Percentiles rank a stretch among this genome's conserved stretches.
These are phyloP conservation scores for Diddensiella transvaalensis DNA, from an alignment of 805 yeast species.

Conservation along the genomic window DNA sequence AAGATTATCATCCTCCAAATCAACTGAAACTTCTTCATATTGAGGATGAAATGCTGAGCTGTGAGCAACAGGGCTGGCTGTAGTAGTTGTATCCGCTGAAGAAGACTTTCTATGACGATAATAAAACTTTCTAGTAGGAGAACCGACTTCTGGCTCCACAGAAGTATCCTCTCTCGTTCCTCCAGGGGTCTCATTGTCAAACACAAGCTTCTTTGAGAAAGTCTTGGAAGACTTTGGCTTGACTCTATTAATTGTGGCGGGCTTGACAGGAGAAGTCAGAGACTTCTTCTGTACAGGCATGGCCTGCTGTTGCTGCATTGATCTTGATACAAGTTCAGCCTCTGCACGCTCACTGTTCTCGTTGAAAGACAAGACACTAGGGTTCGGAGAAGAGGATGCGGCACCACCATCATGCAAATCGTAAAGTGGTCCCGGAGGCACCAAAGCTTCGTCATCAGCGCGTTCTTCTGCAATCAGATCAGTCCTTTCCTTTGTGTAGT, in stretches of 20 bases:
- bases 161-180: not conserved
- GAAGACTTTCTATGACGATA: not conserved
- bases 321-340: conserved; percentile 7
- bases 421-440: not conserved
- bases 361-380: conserved; percentile 10
- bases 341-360: conserved; percentile 8
- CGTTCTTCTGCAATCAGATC: not conserved
- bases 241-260: conserved; percentile 6
- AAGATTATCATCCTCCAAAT: conserved; percentile 21
- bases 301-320: not conserved
- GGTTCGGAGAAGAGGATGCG: conserved; percentile 1
- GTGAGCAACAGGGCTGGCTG: not conserved
- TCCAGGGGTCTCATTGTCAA: conserved; percentile 7
- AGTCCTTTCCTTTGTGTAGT: not conserved
- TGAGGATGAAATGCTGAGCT: not conserved
- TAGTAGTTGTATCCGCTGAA: not conserved
- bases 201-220: conserved; percentile 22
- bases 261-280: not conserved
- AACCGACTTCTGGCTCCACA: not conserved
- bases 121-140: not conserved
- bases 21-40: conserved; percentile 11
- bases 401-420: not conserved
- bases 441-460: not conserved
- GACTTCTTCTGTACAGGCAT: not conserved
- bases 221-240: conserved; percentile 19